Percentiles rank a stretch among this genome's conserved stretches.
These are phyloP conservation scores for Scheffersomyces quercinus DNA, from an alignment of 1,139 yeast genomes.

Conservation along the genomic window DNA sequence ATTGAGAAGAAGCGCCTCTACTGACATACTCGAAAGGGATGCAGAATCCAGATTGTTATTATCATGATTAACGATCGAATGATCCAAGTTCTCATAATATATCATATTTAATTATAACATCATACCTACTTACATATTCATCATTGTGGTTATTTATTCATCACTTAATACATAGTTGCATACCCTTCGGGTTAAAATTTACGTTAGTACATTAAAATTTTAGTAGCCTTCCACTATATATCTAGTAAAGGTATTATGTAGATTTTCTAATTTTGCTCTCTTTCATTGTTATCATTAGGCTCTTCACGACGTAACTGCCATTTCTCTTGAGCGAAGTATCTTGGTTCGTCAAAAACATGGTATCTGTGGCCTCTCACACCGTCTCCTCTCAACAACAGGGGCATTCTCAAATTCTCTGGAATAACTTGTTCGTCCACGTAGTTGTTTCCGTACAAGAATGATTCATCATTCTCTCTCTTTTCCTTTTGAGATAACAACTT, in stretches of 20 bases:
- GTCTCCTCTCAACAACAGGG: slow-evolving; percentile 80
- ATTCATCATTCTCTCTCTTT: slow-evolving; percentile 34
- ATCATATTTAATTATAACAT: no score
- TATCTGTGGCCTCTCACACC: slow-evolving; percentile 93
- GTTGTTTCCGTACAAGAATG: slow-evolving; percentile 54
- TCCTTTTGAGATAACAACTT: slow-evolving; percentile 55
- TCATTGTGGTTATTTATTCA: no score
- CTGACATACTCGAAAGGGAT: neutral
- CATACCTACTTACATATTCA: no score
- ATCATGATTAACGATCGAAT: no score
- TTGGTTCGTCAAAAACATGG: slow-evolving; percentile 90
- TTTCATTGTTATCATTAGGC: neutral
- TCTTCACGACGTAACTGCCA: neutral
- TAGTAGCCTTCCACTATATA: no score
- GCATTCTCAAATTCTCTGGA: slow-evolving; percentile 70
- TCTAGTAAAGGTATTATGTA: no score
- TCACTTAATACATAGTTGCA: no score
- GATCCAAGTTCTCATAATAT: no score
- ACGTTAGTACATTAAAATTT: no score
- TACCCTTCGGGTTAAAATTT: no score
- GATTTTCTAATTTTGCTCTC: neutral
- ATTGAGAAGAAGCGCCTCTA: neutral
- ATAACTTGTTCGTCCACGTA: slow-evolving; percentile 58
- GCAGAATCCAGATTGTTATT: neutral
- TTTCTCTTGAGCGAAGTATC: slow-evolving; percentile 57